Conservation (phyloP, 169 alveolate species). For the Theileria annulata region DNA sequence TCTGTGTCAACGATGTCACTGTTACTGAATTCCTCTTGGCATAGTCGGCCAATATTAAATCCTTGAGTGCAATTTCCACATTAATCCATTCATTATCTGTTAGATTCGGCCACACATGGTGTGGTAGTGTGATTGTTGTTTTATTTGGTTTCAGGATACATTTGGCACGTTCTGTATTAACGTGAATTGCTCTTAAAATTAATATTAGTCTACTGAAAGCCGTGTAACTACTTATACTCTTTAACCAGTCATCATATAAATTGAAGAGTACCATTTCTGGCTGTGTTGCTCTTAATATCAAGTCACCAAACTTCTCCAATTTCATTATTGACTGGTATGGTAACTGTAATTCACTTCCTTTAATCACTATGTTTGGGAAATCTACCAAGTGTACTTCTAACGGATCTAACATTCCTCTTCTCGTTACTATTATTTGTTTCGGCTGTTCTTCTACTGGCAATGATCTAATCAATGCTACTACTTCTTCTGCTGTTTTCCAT, state of each 20-base stretch:
- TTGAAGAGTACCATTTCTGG: conserved; percentile 99
- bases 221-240: conserved; percentile 95
- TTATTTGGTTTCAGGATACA: conserved; percentile 95
- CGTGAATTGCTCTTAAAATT: conserved; percentile 97
- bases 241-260: conserved; percentile 99
- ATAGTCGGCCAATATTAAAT: conserved; percentile 97
- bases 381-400: conserved; percentile 99
- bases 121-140: conserved; percentile 96
- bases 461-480: conserved; percentile 99
- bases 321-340: conserved; percentile 99
- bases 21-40: conserved; percentile 98
- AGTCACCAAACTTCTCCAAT: conserved; percentile 98
- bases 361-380: conserved; percentile 99
- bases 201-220: conserved; percentile 97
- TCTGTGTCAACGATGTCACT: conserved; percentile 97
- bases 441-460: conserved; percentile 99
- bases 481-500: conserved; percentile 99
- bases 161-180: conserved; percentile 97
- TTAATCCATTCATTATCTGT: conserved; percentile 99
- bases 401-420: conserved; percentile 99
- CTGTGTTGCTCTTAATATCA: conserved; percentile 98
- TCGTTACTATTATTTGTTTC: conserved; percentile 98
- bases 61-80: conserved; percentile 98
- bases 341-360: conserved; percentile 97
- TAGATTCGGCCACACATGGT: conserved; percentile 99